These are phyloP conservation scores for Apiospora rasikravindrae DNA, from an alignment of 2,329 filamentous ascomycete species.

Conservation along the genomic window DNA sequence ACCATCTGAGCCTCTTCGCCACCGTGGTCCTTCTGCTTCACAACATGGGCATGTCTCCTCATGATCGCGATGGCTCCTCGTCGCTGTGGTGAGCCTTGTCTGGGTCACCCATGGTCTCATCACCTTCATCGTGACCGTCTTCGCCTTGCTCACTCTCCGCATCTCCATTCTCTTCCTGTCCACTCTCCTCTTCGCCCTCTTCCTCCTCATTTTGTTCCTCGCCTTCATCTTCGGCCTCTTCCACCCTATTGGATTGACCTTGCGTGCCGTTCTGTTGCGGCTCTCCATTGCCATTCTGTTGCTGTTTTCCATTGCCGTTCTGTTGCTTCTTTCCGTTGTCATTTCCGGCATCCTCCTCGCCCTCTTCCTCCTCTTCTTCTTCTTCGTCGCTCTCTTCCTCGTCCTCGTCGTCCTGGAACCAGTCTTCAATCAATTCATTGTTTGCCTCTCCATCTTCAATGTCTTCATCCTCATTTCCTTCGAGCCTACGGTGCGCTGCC, in stretches of 20 bases:
- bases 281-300: neutral
- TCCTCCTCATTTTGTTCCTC: neutral
- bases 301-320: neutral
- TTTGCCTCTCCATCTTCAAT: slow-evolving; percentile 47
- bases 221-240: slow-evolving; percentile 3
- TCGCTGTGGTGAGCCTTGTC: slow-evolving; percentile 7
- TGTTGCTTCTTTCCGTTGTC: neutral
- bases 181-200: neutral
- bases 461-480: slow-evolving; percentile 40
- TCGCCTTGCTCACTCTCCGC: neutral
- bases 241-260: slow-evolving; percentile 7
- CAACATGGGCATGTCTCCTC: neutral
- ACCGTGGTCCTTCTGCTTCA: too few relatives aligned
- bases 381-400: slow-evolving; percentile 22
- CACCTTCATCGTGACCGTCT: neutral
- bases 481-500: slow-evolving; percentile 44
- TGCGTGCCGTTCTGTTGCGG: neutral
- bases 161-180: neutral
- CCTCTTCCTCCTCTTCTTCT: slow-evolving; percentile 19
- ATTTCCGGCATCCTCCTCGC: neutral
- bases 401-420: slow-evolving; percentile 39
- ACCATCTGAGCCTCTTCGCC: slow-evolving; percentile 79
- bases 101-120: neutral
- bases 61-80: neutral
- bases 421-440: slow-evolving; percentile 46